Base-by-base conservation (phyloP, 2,329 filamentous ascomycete genomes). In the Aspergillus nomiae region DNA sequence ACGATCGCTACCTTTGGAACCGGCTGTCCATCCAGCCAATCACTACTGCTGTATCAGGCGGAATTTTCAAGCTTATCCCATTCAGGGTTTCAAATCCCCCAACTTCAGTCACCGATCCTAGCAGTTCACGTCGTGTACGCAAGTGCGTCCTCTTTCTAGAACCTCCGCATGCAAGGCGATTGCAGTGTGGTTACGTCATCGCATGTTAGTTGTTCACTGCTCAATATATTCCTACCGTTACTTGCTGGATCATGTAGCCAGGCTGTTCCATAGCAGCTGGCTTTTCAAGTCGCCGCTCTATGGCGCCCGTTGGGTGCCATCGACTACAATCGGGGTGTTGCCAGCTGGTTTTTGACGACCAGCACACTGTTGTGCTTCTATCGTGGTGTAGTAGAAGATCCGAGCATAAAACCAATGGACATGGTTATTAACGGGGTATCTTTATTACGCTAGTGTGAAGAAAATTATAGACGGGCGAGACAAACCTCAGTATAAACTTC, bases 401-500 rank as follows among this genome's bases (percentile, higher is more conserved):
- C 2, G 3, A 14, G 34, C 5, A 7, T 14, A 1, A 12, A 5
- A 36, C 7, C 12, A 16, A 36, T 8, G 14, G 16, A 8, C 6
- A 7, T 36, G 16, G 6, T 16, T 2, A 8, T 16, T 16, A 9
- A n/a, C 1, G 8, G 7, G 38, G 16, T 41, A 41, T n/a, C 7
- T 41, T 4, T 19, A 41, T 41, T n/a, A 4, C 19, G 9, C 8
- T 41, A 41, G 7, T n/a, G n/a, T 19, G 16, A 6, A 3, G 34
- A n/a, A 0, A 1, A 19, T 9, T n/a, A 41, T n/a, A n/a, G 1
- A n/a, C 8, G 9, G n/a, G 4, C 19, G 8, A 41, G 38, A n/a
- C 7, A 41, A 9, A 16, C 1, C 19, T 8, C n/a, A 0, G 4
- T 7, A n/a, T n/a, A 9, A n/a, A n/a, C 8, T n/a, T 4, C 2